A percentile compares a stretch with the other conserved stretches of the same genome.
Evolutionary conservation across 805 yeast species (phyloP).

Genomic region (Starmerella apicola): DNA sequence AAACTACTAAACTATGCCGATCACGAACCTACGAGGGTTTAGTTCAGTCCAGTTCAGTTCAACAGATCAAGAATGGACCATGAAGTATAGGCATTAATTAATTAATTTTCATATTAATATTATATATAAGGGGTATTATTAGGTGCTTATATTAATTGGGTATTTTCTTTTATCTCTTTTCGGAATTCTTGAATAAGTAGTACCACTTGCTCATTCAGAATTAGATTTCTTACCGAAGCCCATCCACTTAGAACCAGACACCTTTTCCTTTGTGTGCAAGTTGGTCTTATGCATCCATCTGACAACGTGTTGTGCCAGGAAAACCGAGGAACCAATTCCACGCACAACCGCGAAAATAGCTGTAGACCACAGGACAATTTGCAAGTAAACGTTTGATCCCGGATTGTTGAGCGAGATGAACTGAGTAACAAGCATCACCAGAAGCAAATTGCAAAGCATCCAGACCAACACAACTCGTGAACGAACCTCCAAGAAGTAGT

Average conservation of each 20-base stretch:
- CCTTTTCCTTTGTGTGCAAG: conserved; percentile 13
- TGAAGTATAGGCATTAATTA: too few relatives aligned
- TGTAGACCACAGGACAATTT: conserved; percentile 83
- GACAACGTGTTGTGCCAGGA: conserved; percentile 36
- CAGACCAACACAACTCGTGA: conserved; percentile 92
- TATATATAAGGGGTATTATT: too few relatives aligned
- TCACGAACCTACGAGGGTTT: background rate
- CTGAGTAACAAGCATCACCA: conserved; percentile 80
- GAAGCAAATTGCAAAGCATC: conserved; percentile 70
- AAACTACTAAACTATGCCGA: background rate
- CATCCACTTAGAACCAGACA: background rate
- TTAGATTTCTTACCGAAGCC: background rate
- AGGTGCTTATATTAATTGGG: background rate
- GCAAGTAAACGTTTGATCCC: conserved; percentile 59
- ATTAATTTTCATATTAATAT: background rate
- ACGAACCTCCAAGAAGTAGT: conserved; percentile 88
- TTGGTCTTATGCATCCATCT: conserved; percentile 22
- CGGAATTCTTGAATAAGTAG: too few relatives aligned
- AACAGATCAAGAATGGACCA: too few relatives aligned
- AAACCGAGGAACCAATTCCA: conserved; percentile 68
- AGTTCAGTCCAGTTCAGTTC: too few relatives aligned
- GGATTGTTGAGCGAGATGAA: conserved; percentile 59
- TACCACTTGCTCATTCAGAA: too few relatives aligned
- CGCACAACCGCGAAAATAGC: conserved; percentile 73
- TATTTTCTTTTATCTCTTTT: background rate